A percentile compares a stretch with the other conserved stretches of the same genome.
phyloP scores from a whole-genome alignment of 768 basidiomycete species.

The Naganishia friedmannii region DNA sequence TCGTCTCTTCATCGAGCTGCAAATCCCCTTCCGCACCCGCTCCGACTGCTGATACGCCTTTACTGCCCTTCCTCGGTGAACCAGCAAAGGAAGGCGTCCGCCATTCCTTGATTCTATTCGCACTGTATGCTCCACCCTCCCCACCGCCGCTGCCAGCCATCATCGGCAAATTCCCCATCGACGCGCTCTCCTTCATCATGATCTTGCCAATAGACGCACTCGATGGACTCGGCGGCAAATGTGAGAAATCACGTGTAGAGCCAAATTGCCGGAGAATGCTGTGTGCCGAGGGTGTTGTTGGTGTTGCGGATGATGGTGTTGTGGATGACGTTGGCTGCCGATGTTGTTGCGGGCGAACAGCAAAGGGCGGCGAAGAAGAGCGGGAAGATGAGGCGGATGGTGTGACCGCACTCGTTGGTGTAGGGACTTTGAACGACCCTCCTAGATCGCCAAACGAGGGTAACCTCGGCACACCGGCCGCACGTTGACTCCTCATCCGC shows the following conservation, averaged over 20 bases:
- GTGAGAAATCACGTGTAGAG: slow-evolving; percentile 70
- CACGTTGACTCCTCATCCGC: background rate
- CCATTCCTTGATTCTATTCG: slow-evolving; percentile 8
- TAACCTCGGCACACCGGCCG: slow-evolving; percentile 15
- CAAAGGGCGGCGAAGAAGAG: background rate
- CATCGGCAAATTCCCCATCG: slow-evolving; percentile 41
- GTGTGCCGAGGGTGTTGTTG: slow-evolving; percentile 48
- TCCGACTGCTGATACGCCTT: background rate
- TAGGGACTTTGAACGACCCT: slow-evolving; percentile 11
- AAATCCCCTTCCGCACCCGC: background rate
- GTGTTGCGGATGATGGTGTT: slow-evolving; percentile 2
- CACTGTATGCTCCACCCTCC: background rate
- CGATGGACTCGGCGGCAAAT: slow-evolving; percentile 84
- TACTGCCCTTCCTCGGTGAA: slow-evolving; percentile 2
- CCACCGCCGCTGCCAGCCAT: slow-evolving; percentile 31
- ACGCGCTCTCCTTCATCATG: slow-evolving; percentile 55
- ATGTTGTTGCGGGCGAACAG: background rate
- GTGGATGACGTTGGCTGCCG: slow-evolving; percentile 21
- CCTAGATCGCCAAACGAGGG: slow-evolving; percentile 26
- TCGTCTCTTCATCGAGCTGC: slow-evolving; percentile 79
- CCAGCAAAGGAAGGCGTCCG: slow-evolving; percentile 6
- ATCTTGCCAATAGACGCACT: slow-evolving; percentile 85
- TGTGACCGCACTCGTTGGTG: slow-evolving; percentile 10
- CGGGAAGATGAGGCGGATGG: background rate
- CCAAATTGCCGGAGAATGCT: slow-evolving; percentile 64